phyloP scores from a whole-genome alignment of 805 yeast genomes.

The Wickerhamiella occidentalis region DNA sequence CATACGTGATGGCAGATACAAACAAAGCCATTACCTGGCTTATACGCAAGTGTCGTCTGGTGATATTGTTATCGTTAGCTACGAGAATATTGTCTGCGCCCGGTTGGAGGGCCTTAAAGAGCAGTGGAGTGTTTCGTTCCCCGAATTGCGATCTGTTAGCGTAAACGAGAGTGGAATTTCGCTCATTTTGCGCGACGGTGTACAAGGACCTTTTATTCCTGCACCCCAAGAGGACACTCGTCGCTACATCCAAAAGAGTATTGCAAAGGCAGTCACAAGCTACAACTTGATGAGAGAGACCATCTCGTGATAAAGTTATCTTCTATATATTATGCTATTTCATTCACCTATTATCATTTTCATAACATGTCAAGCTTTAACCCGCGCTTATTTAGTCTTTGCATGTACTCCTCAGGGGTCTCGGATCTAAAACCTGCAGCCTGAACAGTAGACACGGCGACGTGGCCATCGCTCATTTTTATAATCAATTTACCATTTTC shows the following conservation, averaged over 20 bases:
- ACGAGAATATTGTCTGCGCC: constrained; percentile 54
- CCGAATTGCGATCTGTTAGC: constrained; percentile 54
- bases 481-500: constrained; percentile 12
- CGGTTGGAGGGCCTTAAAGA: constrained; percentile 46
- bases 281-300: constrained; percentile 37
- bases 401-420: constrained; percentile 14
- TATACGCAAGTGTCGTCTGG: constrained; percentile 79
- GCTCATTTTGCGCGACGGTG: constrained; percentile 44
- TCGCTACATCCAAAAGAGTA: constrained; percentile 52
- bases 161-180: constrained; percentile 71
- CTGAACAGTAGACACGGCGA: constrained; percentile 18
- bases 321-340: no score
- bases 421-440: constrained; percentile 19
- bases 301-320: constrained; percentile 6
- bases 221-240: constrained; percentile 56
- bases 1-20: constrained; percentile 66
- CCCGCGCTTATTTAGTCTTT: constrained; percentile 9
- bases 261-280: constrained; percentile 69
- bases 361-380: neutral
- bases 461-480: constrained; percentile 16
- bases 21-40: constrained; percentile 66
- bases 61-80: constrained; percentile 62
- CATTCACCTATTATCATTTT: neutral
- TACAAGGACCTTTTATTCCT: constrained; percentile 66
- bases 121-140: constrained; percentile 62